phyloP scores from a whole-genome alignment of 345 rosid genomes.

The Gossypium bickii region DNA sequence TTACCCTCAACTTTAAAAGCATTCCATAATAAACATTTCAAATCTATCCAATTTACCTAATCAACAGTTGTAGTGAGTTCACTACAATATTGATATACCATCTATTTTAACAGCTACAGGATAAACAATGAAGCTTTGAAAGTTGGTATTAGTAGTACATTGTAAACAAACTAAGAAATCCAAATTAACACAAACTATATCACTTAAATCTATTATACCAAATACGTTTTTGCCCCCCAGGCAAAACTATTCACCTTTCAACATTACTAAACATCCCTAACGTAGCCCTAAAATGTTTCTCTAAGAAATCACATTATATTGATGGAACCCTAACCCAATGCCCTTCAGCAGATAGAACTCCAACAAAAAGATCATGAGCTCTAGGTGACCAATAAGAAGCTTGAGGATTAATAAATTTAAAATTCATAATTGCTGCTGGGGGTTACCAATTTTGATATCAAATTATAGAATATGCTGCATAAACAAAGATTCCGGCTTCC shows the following conservation, averaged over 20 bases:
- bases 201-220: not conserved
- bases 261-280: not conserved
- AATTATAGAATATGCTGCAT: not conserved
- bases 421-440: not conserved
- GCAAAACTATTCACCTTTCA: not conserved
- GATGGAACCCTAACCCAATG: not conserved
- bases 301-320: not conserved
- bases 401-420: not conserved
- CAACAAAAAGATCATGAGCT: not conserved
- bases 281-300: not conserved
- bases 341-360: conserved; percentile 2
- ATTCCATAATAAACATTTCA: not conserved
- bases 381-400: not conserved
- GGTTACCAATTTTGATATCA: conserved; percentile 2
- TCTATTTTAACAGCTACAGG: conserved; percentile 2
- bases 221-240: not conserved
- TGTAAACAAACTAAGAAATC: not conserved
- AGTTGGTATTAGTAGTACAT: not conserved
- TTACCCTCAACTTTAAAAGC: not conserved
- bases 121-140: not conserved
- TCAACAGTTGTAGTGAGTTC: not conserved
- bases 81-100: not conserved
- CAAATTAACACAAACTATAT: not conserved
- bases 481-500: not conserved
- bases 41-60: not conserved